These are phyloP conservation scores for Rosa chinensis DNA, from an alignment of 306 rosid species.

Conservation along the genomic window DNA sequence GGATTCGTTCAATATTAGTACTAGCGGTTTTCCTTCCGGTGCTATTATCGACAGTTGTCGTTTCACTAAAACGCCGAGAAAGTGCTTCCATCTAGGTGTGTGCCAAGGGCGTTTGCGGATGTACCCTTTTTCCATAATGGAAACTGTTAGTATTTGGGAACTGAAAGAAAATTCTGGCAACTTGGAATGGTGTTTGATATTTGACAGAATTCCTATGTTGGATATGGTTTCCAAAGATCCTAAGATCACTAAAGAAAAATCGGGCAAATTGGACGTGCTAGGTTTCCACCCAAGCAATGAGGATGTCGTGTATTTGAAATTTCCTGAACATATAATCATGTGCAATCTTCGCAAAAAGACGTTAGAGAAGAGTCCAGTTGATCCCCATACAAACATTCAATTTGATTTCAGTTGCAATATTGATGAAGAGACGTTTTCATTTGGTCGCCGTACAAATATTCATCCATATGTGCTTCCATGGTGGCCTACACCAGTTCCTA, in stretches of 20 bases:
- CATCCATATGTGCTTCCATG: background rate
- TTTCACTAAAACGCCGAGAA: background rate
- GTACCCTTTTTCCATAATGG: background rate
- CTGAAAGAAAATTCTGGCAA: background rate
- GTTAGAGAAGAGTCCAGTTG: too few relatives aligned
- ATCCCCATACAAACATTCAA: background rate
- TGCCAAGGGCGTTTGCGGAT: background rate
- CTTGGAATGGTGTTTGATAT: background rate
- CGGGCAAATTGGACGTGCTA: too few relatives aligned
- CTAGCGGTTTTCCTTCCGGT: background rate
- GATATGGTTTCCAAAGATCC: background rate
- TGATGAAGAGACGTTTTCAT: too few relatives aligned
- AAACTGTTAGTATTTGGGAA: background rate
- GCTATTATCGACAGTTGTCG: background rate
- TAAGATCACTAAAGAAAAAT: too few relatives aligned
- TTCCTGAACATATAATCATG: too few relatives aligned
- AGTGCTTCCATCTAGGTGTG: background rate
- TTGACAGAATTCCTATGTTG: background rate
- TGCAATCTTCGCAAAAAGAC: too few relatives aligned
- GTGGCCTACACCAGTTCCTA: conserved; percentile 5
- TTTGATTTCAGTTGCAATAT: background rate
- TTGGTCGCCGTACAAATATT: background rate
- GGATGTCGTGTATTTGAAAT: too few relatives aligned
- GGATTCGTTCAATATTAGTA: background rate
- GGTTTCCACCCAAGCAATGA: too few relatives aligned